phyloP scores from a whole-genome alignment of 1,139 yeast genomes.

The Suhomyces choctaworum region DNA sequence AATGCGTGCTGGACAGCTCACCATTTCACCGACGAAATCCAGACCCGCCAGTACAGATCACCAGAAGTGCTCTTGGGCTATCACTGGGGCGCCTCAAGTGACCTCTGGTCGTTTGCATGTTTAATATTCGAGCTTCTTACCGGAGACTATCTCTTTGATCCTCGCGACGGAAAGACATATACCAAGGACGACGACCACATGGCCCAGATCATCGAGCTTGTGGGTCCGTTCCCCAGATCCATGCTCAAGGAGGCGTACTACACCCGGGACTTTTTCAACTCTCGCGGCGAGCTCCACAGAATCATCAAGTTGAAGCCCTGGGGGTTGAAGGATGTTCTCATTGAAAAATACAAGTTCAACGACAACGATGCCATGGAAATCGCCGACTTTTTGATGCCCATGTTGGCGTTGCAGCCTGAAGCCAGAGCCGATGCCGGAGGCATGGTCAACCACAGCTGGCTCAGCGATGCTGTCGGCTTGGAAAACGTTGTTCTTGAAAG shows the following conservation, averaged over 20 bases:
- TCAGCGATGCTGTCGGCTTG: conserved; percentile 30
- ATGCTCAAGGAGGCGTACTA: conserved; percentile 47
- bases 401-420: conserved; percentile 71
- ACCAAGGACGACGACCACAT: conserved; percentile 52
- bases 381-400: conserved; percentile 61
- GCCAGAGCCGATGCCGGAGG: conserved; percentile 54
- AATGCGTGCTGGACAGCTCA: conserved; percentile 53
- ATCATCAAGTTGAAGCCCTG: conserved; percentile 46
- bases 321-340: conserved; percentile 48
- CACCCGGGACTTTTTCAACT: conserved; percentile 45
- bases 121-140: conserved; percentile 48
- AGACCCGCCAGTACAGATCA: conserved; percentile 50
- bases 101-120: conserved; percentile 52
- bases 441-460: conserved; percentile 45
- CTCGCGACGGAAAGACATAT: conserved; percentile 48
- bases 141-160: conserved; percentile 52
- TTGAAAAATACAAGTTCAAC: conserved; percentile 44
- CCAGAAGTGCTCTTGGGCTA: conserved; percentile 51
- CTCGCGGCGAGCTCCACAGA: conserved; percentile 28
- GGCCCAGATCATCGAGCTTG: conserved; percentile 49
- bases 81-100: conserved; percentile 53
- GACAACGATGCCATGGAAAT: conserved; percentile 34
- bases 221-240: conserved; percentile 45
- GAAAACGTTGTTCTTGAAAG: conserved; percentile 29
- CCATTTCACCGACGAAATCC: conserved; percentile 53